Percentiles rank a stretch among this genome's conserved stretches.
phyloP scores from a whole-genome alignment of 805 yeast genomes.

The Trichomonascus vanleenenianus region DNA sequence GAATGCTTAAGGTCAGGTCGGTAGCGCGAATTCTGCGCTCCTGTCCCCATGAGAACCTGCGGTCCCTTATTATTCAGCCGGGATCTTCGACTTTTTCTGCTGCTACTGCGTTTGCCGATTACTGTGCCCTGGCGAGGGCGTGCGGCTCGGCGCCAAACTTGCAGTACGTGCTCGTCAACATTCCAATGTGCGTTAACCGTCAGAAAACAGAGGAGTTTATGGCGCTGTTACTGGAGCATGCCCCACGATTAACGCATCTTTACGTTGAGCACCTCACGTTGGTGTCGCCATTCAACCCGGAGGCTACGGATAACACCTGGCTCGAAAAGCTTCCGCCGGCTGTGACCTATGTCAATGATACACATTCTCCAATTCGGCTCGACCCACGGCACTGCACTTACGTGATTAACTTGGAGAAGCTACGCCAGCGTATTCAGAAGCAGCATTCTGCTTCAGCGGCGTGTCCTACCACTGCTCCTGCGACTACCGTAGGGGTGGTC shows the following conservation, averaged over 20 bases:
- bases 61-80: slow-evolving; percentile 4
- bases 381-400: not conserved
- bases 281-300: too few species aligned
- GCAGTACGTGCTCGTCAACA: not conserved
- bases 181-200: not conserved
- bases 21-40: not conserved
- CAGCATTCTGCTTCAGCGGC: too few species aligned
- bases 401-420: too few species aligned
- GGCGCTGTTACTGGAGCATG: not conserved
- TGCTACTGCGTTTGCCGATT: not conserved
- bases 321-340: not conserved
- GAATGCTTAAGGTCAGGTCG: not conserved
- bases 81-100: not conserved
- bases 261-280: slow-evolving; percentile 1
- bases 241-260: not conserved
- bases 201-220: too few species aligned
- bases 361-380: not conserved
- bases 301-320: too few species aligned
- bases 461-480: too few species aligned
- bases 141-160: not conserved
- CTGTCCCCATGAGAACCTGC: not conserved
- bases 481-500: too few species aligned
- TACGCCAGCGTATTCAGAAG: too few species aligned
- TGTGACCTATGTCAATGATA: not conserved
- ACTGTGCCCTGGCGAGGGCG: not conserved